phyloP scores from a whole-genome alignment of 495 filamentous ascomycete species.

The Talaromyces thailandensis region DNA sequence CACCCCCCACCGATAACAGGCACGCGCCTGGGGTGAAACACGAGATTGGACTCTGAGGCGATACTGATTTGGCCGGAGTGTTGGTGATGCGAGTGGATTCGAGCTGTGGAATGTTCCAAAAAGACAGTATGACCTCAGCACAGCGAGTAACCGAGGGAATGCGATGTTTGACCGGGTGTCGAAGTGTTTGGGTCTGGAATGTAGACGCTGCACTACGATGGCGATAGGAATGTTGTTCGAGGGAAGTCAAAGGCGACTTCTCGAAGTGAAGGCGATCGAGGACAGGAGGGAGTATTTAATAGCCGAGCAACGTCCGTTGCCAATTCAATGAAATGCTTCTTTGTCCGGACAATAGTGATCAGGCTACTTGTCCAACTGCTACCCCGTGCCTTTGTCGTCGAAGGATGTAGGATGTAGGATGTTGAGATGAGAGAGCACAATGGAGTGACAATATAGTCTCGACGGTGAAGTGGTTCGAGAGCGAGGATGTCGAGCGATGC shows the following conservation, averaged over 20 bases:
- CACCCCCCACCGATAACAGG: constrained; percentile 3
- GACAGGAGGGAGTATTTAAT: neutral
- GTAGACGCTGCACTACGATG: neutral
- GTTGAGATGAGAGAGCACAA: neutral
- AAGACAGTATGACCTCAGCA: neutral
- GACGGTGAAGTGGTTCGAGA: neutral
- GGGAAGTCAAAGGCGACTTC: neutral
- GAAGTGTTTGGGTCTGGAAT: neutral
- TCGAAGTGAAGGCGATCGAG: neutral
- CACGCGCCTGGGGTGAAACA: constrained; percentile 4
- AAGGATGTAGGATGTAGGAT: no score
- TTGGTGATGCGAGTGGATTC: neutral
- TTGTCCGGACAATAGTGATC: neutral
- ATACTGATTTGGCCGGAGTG: neutral
- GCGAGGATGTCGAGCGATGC: neutral
- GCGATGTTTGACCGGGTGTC: neutral
- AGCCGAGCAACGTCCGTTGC: neutral
- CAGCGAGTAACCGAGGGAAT: neutral
- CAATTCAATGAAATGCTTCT: neutral
- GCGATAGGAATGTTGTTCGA: neutral
- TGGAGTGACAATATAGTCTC: neutral
- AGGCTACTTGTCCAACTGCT: neutral
- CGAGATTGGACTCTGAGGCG: neutral
- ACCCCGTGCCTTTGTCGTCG: neutral
- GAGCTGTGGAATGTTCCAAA: constrained; percentile 3